Base-by-base conservation (phyloP, 345 rosid species). In the Boechera divaricarpa region DNA sequence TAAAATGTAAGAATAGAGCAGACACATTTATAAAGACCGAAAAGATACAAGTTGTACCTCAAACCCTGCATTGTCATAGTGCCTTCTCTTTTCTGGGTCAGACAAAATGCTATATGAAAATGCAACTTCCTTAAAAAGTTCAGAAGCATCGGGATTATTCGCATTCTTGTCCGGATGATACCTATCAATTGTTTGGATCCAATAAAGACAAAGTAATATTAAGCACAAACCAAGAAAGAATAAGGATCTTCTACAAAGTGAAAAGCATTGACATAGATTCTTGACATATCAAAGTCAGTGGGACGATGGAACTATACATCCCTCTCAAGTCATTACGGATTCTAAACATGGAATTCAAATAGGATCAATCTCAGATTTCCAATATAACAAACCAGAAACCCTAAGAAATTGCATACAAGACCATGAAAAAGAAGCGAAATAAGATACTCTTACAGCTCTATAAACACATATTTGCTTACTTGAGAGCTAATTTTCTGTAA, bases 81-180 rank as follows among this genome's bases (percentile, higher is more conserved):
- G 99, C 81, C 97, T 91, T 81, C 96, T 88, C 86, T 96, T 96
- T 76, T 96, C 99, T 33, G 99, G 98, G 64, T 92, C 98, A 74
- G 99, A 90, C 80, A 96, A 87, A 77, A 96, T 93, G 82, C 96
- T 93, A 78, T 96, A 96, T 0, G 99, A 96, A 86, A 86, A 96
- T 42, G 99, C 98, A 81, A 91, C 99, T 84, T 96, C 99, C 83
- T 93, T 93, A 77, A 96, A 96, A 69, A 79, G 89, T 32, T 96
- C 99, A 10, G 98, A 87, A 56, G 99, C 99, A 79, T 96, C 98
- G 2, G 99, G 98, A 77, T 93, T 92, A 82, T 80, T 87, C 21
- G 84, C 94, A 82, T 96, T 96, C 86, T 96, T 96, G 76, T 96
- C 99, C 21, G 99, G 99, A 86, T 96, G 99, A 80, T 93, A 96